Percentiles rank a stretch among this genome's conserved stretches.
phyloP scores from a whole-genome alignment of 495 filamentous ascomycete genomes.

The Collariella sp. region DNA sequence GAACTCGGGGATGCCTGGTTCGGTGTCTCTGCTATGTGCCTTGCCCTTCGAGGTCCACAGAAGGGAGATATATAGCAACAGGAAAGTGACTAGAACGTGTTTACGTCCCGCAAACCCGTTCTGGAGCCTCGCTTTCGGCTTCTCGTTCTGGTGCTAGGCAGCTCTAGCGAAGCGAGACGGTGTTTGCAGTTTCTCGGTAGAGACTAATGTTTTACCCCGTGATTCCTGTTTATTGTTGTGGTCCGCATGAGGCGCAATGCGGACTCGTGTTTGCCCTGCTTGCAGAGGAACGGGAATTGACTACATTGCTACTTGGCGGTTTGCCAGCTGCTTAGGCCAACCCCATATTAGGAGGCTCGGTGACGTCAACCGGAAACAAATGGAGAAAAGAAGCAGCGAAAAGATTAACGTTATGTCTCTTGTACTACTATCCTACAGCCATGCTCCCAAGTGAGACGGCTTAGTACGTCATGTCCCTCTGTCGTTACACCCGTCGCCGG shows the following conservation, averaged over 20 bases:
- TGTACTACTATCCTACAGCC: conserved; percentile 11
- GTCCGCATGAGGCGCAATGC: not conserved
- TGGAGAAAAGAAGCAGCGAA: not conserved
- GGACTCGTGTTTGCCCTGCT: not conserved
- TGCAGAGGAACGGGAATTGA: not conserved
- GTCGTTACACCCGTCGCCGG: not conserved
- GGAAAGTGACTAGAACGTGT: not conserved
- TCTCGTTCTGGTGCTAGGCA: not conserved
- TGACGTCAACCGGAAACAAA: too few relatives aligned
- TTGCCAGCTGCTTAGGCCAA: not conserved
- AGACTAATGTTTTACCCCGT: not conserved
- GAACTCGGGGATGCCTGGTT: not conserved
- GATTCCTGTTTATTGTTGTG: not conserved
- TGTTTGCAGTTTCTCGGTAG: not conserved
- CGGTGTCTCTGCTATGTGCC: not conserved
- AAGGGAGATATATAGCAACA: conserved; percentile 1
- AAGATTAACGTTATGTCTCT: conserved; percentile 5
- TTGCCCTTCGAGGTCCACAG: not conserved
- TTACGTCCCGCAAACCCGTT: not conserved
- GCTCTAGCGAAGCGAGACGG: not conserved
- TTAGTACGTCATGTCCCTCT: not conserved
- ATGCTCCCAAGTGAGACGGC: not conserved
- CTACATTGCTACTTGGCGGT: too few relatives aligned
- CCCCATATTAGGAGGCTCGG: too few relatives aligned
- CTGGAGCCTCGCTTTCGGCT: not conserved